phyloP scores from a whole-genome alignment of 148 eudicot species.

The Suaeda aralocaspica region DNA sequence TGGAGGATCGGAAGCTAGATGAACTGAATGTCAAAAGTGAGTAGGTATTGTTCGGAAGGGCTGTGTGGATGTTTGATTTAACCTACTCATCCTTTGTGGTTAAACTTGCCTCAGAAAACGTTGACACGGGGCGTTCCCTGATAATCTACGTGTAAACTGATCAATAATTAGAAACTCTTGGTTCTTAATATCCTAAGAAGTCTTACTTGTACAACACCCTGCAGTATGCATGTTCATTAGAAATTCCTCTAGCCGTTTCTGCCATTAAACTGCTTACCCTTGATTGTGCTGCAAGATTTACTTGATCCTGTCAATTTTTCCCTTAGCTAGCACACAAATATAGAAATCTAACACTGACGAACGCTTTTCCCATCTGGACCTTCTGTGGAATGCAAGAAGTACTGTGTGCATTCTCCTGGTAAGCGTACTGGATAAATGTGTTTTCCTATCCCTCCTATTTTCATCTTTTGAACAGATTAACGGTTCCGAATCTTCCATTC shows the following conservation, averaged over 20 bases:
- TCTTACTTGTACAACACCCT: not conserved
- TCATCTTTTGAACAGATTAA: constrained; percentile 17
- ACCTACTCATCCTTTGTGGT: not conserved
- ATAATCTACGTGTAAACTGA: not conserved
- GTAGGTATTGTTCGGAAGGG: not conserved
- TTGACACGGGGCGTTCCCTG: not conserved
- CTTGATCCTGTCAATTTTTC: constrained; percentile 9
- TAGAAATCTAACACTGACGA: constrained; percentile 10
- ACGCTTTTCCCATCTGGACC: constrained; percentile 12
- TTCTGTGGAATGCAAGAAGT: constrained; percentile 7
- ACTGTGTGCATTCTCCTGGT: constrained; percentile 14
- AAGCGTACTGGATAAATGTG: constrained; percentile 11
- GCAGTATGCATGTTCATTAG: not conserved
- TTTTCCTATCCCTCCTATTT: constrained; percentile 7
- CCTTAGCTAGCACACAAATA: constrained; percentile 3
- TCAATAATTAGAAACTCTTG: not conserved
- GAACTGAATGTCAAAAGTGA: not conserved
- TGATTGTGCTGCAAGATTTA: constrained; percentile 15
- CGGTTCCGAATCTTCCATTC: constrained; percentile 15
- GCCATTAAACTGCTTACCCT: not conserved
- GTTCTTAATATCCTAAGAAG: not conserved
- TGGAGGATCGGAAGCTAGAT: too few relatives aligned
- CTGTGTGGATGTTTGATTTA: not conserved
- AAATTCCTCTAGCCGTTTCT: not conserved
- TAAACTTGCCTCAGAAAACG: not conserved